Conservation (phyloP, 306 rosid species). For the Prunus salicina region DNA sequence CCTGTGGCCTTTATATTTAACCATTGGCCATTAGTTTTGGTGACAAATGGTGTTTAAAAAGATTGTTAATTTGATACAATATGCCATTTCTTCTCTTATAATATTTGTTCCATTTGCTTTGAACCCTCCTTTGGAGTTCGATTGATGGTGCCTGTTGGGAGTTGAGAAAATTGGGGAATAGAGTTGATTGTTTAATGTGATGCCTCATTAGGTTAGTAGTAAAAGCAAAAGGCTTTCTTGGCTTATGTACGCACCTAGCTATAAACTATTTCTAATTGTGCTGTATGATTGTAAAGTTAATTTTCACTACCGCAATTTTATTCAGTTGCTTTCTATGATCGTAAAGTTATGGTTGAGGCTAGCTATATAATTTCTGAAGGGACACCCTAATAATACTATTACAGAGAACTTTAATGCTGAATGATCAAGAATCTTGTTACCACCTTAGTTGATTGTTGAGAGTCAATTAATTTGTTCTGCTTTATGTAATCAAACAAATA, state of each 20-base stretch:
- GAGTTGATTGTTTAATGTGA: neutral
- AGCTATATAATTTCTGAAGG: neutral
- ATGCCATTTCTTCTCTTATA: neutral
- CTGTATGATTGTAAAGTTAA: neutral
- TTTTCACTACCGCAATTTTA: neutral
- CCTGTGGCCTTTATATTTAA: neutral
- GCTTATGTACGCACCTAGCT: neutral
- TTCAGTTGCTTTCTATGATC: neutral
- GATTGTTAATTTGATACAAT: neutral
- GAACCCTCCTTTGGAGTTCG: neutral
- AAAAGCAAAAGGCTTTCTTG: conserved; percentile 6
- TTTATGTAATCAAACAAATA: neutral
- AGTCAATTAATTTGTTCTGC: neutral
- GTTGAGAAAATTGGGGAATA: neutral
- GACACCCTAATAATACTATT: neutral
- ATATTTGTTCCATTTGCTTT: conserved; percentile 4
- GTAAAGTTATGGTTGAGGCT: neutral
- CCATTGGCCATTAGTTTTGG: conserved; percentile 6
- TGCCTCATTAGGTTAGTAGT: neutral
- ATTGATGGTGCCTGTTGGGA: neutral
- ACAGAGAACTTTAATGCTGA: neutral
- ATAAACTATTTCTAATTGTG: neutral
- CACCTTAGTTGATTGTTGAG: neutral
- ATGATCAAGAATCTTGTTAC: neutral
- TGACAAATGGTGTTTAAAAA: neutral